A percentile compares a stretch with the other conserved stretches of the same genome.
Conservation (phyloP, 148 eudicot genomes). For the Arctostaphylos glauca region DNA sequence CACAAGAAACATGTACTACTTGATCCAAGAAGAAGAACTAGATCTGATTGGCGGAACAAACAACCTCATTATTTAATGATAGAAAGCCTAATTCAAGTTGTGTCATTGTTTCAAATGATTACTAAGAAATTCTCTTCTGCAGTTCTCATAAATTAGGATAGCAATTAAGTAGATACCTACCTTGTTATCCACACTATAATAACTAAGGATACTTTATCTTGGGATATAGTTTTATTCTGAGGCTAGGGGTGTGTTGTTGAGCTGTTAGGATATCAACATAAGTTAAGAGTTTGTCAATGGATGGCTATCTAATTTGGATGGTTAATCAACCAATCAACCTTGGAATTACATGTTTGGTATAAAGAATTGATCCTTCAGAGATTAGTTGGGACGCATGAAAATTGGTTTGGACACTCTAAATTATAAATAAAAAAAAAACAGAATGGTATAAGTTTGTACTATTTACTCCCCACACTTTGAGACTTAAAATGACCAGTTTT, state of each 20-base stretch:
- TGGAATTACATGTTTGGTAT: too few species aligned
- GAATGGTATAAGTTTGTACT: too few species aligned
- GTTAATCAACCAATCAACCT: not conserved
- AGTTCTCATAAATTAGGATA: not conserved
- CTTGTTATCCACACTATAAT: not conserved
- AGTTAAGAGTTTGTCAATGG: not conserved
- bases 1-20: too few species aligned
- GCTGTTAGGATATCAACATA: not conserved
- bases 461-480: not conserved
- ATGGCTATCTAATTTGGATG: conserved; percentile 11
- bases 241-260: not conserved
- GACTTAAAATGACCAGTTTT: not conserved
- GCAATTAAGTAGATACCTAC: not conserved
- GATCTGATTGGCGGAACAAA: too few species aligned
- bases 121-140: not conserved
- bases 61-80: too few species aligned
- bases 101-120: not conserved
- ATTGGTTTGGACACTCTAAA: too few species aligned
- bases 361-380: too few species aligned
- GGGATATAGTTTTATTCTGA: conserved; percentile 2
- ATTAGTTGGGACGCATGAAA: too few species aligned
- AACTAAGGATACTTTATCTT: conserved; percentile 1
- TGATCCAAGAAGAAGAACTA: too few species aligned
- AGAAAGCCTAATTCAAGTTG: not conserved
- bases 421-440: too few species aligned